Conservation (phyloP, 805 yeast genomes). For the Candida loeiensis region DNA sequence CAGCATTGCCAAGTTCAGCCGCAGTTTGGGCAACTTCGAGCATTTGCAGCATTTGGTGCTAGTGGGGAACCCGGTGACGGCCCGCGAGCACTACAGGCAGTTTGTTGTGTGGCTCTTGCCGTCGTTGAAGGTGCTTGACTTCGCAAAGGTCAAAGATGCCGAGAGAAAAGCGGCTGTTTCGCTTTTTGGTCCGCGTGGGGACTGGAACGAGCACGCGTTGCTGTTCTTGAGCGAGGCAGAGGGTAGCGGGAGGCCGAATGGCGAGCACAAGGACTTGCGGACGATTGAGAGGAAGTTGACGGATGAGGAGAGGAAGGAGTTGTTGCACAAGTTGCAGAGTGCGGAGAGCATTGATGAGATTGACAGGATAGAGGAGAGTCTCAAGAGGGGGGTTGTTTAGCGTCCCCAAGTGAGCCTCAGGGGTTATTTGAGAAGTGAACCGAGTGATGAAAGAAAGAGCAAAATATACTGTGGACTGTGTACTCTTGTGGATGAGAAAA, state of each 20-base stretch:
- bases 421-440: too few relatives aligned
- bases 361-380: slow-evolving; percentile 58
- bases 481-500: too few relatives aligned
- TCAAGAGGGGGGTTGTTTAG: slow-evolving; percentile 23
- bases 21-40: slow-evolving; percentile 34
- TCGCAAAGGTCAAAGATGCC: slow-evolving; percentile 49
- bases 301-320: slow-evolving; percentile 47
- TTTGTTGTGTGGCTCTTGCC: slow-evolving; percentile 65
- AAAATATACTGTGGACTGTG: too few relatives aligned
- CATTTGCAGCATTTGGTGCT: slow-evolving; percentile 49
- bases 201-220: slow-evolving; percentile 16
- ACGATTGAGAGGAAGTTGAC: slow-evolving; percentile 45
- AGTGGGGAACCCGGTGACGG: slow-evolving; percentile 55
- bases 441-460: too few relatives aligned
- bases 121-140: slow-evolving; percentile 61
- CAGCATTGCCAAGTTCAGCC: slow-evolving; percentile 41
- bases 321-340: slow-evolving; percentile 51
- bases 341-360: slow-evolving; percentile 77
- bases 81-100: slow-evolving; percentile 51
- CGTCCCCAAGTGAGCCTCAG: too few relatives aligned
- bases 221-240: slow-evolving; percentile 15
- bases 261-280: slow-evolving; percentile 31
- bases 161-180: slow-evolving; percentile 50
- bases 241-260: slow-evolving; percentile 10
- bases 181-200: slow-evolving; percentile 36